A percentile compares a stretch with the other conserved stretches of the same genome.
These are phyloP conservation scores for Hericium rajendrae DNA, from an alignment of 768 basidiomycete genomes.

Conservation along the genomic window DNA sequence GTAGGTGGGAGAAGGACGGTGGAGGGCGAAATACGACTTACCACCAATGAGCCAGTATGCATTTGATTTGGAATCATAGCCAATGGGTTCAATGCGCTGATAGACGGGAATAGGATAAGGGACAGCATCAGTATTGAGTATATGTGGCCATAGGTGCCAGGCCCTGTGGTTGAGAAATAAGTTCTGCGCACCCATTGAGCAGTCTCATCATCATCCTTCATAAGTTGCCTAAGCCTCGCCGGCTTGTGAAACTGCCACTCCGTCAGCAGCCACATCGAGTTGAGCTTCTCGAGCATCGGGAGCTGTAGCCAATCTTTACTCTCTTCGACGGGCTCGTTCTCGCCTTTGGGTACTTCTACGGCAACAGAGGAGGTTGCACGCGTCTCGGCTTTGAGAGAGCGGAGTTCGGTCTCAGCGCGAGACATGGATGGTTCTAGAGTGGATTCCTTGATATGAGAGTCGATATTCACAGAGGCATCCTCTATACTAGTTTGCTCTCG, in stretches of 20 bases:
- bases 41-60: conserved; percentile 84
- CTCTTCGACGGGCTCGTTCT: conserved; percentile 22
- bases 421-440: background rate
- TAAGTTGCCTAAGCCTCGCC: conserved; percentile 52
- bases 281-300: conserved; percentile 61
- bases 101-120: background rate
- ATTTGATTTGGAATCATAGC: conserved; percentile 70
- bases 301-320: conserved; percentile 64
- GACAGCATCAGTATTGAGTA: background rate
- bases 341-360: conserved; percentile 1
- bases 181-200: conserved; percentile 59
- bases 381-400: conserved; percentile 4
- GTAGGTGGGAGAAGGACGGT: background rate
- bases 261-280: conserved; percentile 58
- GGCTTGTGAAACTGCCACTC: conserved; percentile 90
- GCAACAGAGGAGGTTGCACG: background rate
- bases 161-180: background rate
- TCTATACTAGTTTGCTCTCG: background rate
- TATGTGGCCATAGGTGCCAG: background rate
- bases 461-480: background rate
- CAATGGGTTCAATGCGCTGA: conserved; percentile 79
- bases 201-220: conserved; percentile 72
- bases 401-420: background rate
- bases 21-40: conserved; percentile 24
- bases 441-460: background rate